Conservation (phyloP, 2,329 filamentous ascomycete genomes). For the Colletotrichum zoysiae region DNA sequence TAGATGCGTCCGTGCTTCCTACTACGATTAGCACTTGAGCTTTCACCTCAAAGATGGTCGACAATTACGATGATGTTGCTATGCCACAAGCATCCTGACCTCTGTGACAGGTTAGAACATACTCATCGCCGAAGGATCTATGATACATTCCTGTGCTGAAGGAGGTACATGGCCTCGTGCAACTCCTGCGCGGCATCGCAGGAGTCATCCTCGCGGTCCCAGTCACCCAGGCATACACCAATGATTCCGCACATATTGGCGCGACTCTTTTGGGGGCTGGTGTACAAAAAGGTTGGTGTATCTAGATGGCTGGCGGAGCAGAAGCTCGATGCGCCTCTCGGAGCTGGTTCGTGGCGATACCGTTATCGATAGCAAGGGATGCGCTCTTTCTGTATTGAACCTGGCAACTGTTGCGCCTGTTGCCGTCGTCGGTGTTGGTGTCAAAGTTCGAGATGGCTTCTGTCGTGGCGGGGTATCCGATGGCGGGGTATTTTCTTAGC, state of each 20-base stretch:
- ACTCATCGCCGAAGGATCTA: constrained; percentile 57
- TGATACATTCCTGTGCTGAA: constrained; percentile 61
- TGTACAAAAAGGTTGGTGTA: not conserved
- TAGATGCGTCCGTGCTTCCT: constrained; percentile 75
- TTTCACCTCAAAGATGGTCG: not conserved
- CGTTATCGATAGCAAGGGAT: not conserved
- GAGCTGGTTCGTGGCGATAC: not conserved
- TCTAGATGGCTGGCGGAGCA: not conserved
- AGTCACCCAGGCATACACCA: constrained; percentile 32
- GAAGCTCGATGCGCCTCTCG: not conserved
- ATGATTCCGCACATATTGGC: constrained; percentile 37
- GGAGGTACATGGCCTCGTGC: constrained; percentile 78
- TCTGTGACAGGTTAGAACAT: constrained; percentile 49
- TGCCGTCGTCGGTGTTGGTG: constrained; percentile 1
- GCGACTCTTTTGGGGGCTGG: not conserved
- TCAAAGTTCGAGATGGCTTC: constrained; percentile 28
- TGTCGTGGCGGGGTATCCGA: constrained; percentile 29
- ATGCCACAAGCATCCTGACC: constrained; percentile 93
- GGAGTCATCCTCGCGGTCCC: constrained; percentile 24
- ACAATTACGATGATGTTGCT: constrained; percentile 54
- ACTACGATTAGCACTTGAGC: not conserved
- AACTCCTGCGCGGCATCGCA: constrained; percentile 70
- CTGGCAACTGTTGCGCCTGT: not conserved
- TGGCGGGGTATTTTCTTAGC: constrained; percentile 33
- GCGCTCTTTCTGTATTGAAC: not conserved